Evolutionary conservation across 1,284 basidiomycete genomes (phyloP).

Genomic region (Trametes pubescens): DNA sequence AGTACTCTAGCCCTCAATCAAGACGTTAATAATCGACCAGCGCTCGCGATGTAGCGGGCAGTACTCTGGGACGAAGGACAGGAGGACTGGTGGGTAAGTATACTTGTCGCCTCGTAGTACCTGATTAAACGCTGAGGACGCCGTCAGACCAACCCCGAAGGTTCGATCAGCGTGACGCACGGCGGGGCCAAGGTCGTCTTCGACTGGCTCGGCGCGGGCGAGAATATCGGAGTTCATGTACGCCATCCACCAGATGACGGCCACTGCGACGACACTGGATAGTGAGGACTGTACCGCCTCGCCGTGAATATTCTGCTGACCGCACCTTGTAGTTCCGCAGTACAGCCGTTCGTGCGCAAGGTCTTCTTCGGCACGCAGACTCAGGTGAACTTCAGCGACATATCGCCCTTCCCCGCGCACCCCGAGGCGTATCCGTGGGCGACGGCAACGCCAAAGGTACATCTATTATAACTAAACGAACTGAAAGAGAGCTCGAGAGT

Average conservation of each 20-base stretch:
- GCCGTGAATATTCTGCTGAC: neutral
- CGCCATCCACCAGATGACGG: conserved; percentile 26
- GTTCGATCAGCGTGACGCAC: conserved; percentile 21
- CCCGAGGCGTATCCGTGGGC: conserved; percentile 29
- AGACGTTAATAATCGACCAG: too few species aligned
- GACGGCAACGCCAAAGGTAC: neutral
- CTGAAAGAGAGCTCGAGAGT: too few species aligned
- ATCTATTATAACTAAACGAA: neutral
- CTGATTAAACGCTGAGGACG: neutral
- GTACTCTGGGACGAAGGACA: conserved; percentile 31
- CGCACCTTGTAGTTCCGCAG: conserved; percentile 13
- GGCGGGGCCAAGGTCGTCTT: conserved; percentile 24
- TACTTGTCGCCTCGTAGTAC: neutral
- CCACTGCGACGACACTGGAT: conserved; percentile 24
- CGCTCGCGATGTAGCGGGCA: conserved; percentile 14
- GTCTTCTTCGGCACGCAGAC: conserved; percentile 26
- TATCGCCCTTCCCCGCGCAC: conserved; percentile 24
- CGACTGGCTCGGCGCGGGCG: conserved; percentile 25
- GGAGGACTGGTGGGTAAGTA: conserved; percentile 29
- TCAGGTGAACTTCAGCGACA: conserved; percentile 25
- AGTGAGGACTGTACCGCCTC: conserved; percentile 9
- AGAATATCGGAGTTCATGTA: conserved; percentile 25
- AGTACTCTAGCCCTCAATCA: neutral
- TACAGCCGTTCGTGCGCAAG: conserved; percentile 24
- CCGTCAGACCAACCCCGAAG: conserved; percentile 27